Evolutionary conservation across 345 rosid genomes (phyloP), one percentile per base, ranked within the genome.

Genomic region (Hypericum androsaemum): DNA sequence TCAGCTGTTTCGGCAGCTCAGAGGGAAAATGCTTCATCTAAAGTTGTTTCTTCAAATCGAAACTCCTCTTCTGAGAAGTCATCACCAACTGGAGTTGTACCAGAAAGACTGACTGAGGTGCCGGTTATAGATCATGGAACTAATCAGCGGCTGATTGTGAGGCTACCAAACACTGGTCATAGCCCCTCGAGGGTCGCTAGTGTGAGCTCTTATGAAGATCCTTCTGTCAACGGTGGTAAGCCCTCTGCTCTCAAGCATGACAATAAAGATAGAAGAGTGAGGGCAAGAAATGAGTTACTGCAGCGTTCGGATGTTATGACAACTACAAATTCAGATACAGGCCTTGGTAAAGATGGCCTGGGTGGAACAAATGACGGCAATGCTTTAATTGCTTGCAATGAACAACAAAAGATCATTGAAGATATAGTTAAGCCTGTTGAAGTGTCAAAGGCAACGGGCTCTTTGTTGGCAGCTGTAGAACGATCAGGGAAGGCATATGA

Each of bases 171-270:
- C 58, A 75, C 76, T 48, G 88, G 82, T 46, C 78, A 80, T 43
- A 86, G 95, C 65, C 95, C 95, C 12, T 79, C 78, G 7, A 82
- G 72, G 59, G 71, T 75, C 71, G 75, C 65, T 35, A 73, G 77
- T 77, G 94, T 82, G 61, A 85, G 85, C 35, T 77, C 94, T 1
- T 38, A 74, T 40, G 97, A 89, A 56, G 96, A 82, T 47, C 69
- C 61, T 51, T 62, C 78, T 0, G 70, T 70, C 10, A 68, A 56
- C 63, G 73, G 63, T 61, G 86, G 86, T 72, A 64, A 76, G 55
- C 77, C 77, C 39, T 65, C 86, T 47, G 83, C 95, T 50, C 94
- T 88, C 4, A 89, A 80, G 70, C 82, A 77, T 59, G 94, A 80
- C 15, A 85, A 67, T 9, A 42, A 35, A 60, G 82, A 73, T 61